These are phyloP conservation scores for Aspergillus niger DNA, from an alignment of 2,329 filamentous ascomycete species.

Conservation along the genomic window DNA sequence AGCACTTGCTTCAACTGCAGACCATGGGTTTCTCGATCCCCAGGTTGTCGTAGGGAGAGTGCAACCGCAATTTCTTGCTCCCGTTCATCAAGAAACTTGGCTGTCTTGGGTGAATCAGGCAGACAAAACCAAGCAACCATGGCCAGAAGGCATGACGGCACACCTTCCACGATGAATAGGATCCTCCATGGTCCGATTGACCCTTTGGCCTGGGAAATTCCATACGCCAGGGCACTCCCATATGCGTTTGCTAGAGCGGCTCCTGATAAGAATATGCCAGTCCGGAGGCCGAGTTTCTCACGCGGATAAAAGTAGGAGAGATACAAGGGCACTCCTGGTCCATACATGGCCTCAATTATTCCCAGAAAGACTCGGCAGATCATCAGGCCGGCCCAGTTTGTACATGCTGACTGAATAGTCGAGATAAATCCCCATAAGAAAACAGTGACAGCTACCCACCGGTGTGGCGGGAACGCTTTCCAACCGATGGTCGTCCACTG, in stretches of 20 bases:
- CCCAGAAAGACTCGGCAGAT: slow-evolving; percentile 23
- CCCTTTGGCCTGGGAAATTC: slow-evolving; percentile 30
- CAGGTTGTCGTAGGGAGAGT: slow-evolving; percentile 24
- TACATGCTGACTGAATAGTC: slow-evolving; percentile 26
- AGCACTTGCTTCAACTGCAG: slow-evolving; percentile 19
- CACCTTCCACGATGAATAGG: slow-evolving; percentile 50
- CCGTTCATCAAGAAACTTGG: slow-evolving; percentile 42
- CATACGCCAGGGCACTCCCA: slow-evolving; percentile 42
- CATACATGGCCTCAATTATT: slow-evolving; percentile 20
- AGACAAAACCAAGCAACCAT: slow-evolving; percentile 43
- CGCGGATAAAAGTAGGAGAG: slow-evolving; percentile 54
- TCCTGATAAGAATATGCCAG: slow-evolving; percentile 49
- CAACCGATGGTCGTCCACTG: slow-evolving; percentile 20
- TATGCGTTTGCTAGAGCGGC: slow-evolving; percentile 40
- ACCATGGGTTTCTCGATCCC: slow-evolving; percentile 25
- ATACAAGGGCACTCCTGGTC: slow-evolving; percentile 23
- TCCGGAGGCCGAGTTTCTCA: slow-evolving; percentile 49
- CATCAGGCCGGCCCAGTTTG: slow-evolving; percentile 29
- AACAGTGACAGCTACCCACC: slow-evolving; percentile 26
- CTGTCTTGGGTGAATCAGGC: slow-evolving; percentile 45
- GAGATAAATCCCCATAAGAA: slow-evolving; percentile 29
- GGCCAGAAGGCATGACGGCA: slow-evolving; percentile 44
- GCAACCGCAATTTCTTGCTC: slow-evolving; percentile 36
- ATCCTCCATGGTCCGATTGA: slow-evolving; percentile 39
- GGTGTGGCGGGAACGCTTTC: slow-evolving; percentile 31